phyloP scores from a whole-genome alignment of 495 filamentous ascomycete genomes.

The Aspergillus hancockii region DNA sequence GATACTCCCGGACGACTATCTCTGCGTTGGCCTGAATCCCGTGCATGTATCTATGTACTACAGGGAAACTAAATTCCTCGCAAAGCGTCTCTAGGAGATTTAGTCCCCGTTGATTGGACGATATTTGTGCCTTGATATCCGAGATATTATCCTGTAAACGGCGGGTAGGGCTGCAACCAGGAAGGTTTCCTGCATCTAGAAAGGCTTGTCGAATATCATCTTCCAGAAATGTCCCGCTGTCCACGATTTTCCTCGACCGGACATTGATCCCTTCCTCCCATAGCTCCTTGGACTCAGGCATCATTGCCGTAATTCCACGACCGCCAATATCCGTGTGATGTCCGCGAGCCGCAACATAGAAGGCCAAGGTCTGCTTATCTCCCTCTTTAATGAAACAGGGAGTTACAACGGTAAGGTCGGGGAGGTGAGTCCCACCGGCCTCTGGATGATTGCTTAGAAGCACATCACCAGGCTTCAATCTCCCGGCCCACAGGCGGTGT shows the following conservation, averaged over 20 bases:
- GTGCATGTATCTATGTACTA: no score
- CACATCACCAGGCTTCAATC: constrained; percentile 87
- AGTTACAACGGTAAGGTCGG: constrained; percentile 89
- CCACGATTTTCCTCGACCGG: background rate
- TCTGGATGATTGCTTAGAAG: constrained; percentile 95
- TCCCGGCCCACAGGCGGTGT: constrained; percentile 86
- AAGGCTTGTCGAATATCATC: no score
- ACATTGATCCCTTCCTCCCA: background rate
- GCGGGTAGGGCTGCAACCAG: no score
- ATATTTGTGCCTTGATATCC: no score
- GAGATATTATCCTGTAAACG: no score
- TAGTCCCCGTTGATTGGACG: no score
- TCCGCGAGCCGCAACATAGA: constrained; percentile 93
- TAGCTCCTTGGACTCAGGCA: background rate
- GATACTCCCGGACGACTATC: no score
- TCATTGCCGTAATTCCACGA: background rate
- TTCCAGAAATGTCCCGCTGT: no score
- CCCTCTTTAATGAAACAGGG: constrained; percentile 72
- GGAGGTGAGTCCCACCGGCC: constrained; percentile 86
- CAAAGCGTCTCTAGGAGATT: no score
- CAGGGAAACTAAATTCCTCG: no score
- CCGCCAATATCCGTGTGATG: constrained; percentile 77
- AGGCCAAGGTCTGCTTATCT: constrained; percentile 77
- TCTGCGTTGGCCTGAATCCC: no score
- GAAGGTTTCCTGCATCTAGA: no score